Evolutionary conservation across 257 asterid species (phyloP), one percentile per base, ranked within the genome.

Genomic region (Echium plantagineum): DNA sequence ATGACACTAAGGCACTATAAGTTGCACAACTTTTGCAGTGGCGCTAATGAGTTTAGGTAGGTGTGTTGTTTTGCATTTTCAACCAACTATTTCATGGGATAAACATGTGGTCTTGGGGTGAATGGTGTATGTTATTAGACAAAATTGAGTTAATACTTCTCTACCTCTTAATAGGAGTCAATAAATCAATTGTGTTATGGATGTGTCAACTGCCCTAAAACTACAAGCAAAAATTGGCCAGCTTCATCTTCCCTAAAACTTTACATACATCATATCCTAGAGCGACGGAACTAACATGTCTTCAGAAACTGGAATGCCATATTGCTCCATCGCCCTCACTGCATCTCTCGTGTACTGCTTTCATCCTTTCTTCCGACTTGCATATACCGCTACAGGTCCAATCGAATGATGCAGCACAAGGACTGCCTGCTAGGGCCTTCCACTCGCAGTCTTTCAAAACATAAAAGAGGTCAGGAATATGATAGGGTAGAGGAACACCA

Each of bases 371-470:
- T 12, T 54, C 82, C 13, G 95, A 79, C 57, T 80, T 83, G 80
- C 95, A 83, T 42, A 80, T 65, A 15, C 94, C 95, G 57, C 94
- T 86, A 21, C 94, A 86, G 72, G 78, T 81, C 95, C 90, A 85
- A 52, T 81, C 94, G 59, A 85, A 85, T 7, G 94, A 85, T 17
- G 88, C 94, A 9, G 71, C 91, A 63, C 94, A 83, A 38, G 78
- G 75, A 67, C 75, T 85, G 32, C 88, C 94, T 1, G 83, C 84
- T 65, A 75, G 75, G 24, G 80, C 75, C 75, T 85, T 85, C 87
- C 87, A 83, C 72, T 83, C 87, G 28, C 90, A 85, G 52, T 85
- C 94, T 82, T 71, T 42, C 21, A 26, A 18, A 7, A 48, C n/a
- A 9, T 6, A 24, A 6, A 26, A 53, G 42, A 49, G 75, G 72